Base-by-base conservation (phyloP, 164 flowering plant genomes). In the Annona cherimola region DNA sequence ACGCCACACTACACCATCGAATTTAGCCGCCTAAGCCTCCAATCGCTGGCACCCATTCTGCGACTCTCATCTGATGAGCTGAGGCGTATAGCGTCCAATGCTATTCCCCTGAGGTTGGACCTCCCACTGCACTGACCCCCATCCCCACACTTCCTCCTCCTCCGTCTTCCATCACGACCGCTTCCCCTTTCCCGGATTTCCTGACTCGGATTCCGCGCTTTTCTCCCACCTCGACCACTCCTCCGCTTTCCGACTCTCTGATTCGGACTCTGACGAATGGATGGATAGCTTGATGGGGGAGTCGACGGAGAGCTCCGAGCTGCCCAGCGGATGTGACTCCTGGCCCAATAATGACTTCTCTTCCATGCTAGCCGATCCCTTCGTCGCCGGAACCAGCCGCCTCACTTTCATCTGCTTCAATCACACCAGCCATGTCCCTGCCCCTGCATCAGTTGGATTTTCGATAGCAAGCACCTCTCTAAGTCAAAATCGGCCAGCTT, bases 231-330 rank as follows among this genome's bases (percentile, higher is more conserved):
- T 72, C 57, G 74, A 64, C 42, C 67, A 20, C 69, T 67, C 86
- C 0, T 26, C 76, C 20, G 88, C 78, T 50, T 89, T 88, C 64
- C 72, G 87, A 40, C 83, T 87, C 65, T 71, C 86, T 0, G 92
- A 87, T 73, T n/a, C n/a, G n/a, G 99, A 94, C 76, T 84, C 93
- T 11, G 92, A 91, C 61, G 97, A 94, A 77, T 94, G 99, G 99
- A 88, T 92, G 97, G 95, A 92, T 54, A 86, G 89, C 67, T 77
- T 94, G 39, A 90, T 90, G 73, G 84, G 87, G 41, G 92, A 84
- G 63, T 86, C 91, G 3, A 81, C 92, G 26, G 89, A 80, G 71
- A 84, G 88, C 75, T 84, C 94, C 7, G 83, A 85, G 69, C 84
- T 85, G 11, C 86, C 86, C 2, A 70, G 89, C 45, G 81, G 70